Evolutionary conservation across 257 asterid genomes (phyloP).

Genomic region (Nicotiana benthamiana): DNA sequence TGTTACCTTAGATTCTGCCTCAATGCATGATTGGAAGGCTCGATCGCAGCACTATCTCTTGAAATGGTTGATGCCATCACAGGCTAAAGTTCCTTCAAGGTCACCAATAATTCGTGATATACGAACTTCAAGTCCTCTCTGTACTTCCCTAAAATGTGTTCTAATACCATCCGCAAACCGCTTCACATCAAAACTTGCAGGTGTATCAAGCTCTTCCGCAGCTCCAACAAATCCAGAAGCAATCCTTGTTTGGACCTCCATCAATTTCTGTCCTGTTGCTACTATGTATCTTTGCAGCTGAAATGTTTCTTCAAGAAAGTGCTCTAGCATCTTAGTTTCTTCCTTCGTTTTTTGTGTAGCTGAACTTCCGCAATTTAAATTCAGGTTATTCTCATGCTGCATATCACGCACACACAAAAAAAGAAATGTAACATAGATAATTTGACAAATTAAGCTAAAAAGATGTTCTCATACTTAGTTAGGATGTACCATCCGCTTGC

Average conservation of each 20-base stretch:
- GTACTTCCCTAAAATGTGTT: conserved; percentile 68
- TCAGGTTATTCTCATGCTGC: conserved; percentile 54
- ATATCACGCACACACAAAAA: not conserved
- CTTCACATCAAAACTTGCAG: conserved; percentile 63
- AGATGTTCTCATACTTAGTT: not conserved
- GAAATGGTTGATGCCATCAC: conserved; percentile 64
- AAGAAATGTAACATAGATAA: not conserved
- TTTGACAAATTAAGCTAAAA: not conserved
- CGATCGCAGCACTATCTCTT: conserved; percentile 24
- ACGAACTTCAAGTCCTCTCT: conserved; percentile 81
- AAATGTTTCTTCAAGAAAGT: conserved; percentile 83
- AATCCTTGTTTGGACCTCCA: conserved; percentile 67
- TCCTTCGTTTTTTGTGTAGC: conserved; percentile 46
- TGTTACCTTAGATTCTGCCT: not conserved
- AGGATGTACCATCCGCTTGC: conserved; percentile 65
- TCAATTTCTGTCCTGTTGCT: conserved; percentile 73
- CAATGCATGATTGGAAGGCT: not conserved
- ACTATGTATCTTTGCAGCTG: conserved; percentile 86
- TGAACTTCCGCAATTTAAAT: conserved; percentile 33
- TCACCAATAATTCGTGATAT: conserved; percentile 83
- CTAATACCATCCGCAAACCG: conserved; percentile 59
- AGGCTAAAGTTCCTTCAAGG: conserved; percentile 76
- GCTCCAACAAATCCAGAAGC: conserved; percentile 45
- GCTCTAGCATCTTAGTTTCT: conserved; percentile 65
- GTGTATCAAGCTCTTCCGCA: conserved; percentile 40